Base-by-base conservation (phyloP, 2,329 filamentous ascomycete species). In the Aspergillus cejpii region DNA sequence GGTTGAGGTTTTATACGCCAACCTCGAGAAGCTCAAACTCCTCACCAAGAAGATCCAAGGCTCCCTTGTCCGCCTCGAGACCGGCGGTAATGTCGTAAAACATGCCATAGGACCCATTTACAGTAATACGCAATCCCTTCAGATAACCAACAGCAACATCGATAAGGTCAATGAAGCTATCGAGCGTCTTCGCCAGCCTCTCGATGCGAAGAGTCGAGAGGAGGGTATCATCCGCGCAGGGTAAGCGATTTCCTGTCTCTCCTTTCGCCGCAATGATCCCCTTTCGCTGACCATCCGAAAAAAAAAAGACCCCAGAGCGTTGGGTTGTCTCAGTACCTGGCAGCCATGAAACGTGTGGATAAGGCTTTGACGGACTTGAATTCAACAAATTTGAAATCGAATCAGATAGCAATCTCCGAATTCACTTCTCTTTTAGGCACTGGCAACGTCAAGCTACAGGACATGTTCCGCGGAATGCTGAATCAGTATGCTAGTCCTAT, bases 11-110 rank as follows among this genome's bases (percentile, higher is more conserved):
- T 67, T 84, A 19, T 78, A 77, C 53, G 79, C 80, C 44, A 81
- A 81, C 54, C 80, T 97, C 50, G 88, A 94, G 58, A 97, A 95
- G 77, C 94, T 94, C 56, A 85, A 89, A 48, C 81, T 88, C 61
- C 78, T 97, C 64, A 95, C 89, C 24, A 95, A 92, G 73, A 95
- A 94, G 74, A 96, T 98, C 44, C 86, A 94, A 67, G 84, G 86
- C 21, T 94, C 87, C 41, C 77, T 96, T 55, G 79, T 81, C 28
- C 80, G 90, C 44, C 75, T 98, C 26, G 89, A 97, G 58, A 81
- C 84, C 28, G 94, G 87, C 42, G 92, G 91, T 14, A 88, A 89
- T 69, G 90, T 85, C 48, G 89, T 97, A 15, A 84, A 88, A 59
- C 87, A 95, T 61, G 90, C 94, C 8, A 89, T 94, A 44, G 88